Evolutionary conservation across 73 alveolate genomes (phyloP).

Genomic region (Paramecium primaurelia): DNA sequence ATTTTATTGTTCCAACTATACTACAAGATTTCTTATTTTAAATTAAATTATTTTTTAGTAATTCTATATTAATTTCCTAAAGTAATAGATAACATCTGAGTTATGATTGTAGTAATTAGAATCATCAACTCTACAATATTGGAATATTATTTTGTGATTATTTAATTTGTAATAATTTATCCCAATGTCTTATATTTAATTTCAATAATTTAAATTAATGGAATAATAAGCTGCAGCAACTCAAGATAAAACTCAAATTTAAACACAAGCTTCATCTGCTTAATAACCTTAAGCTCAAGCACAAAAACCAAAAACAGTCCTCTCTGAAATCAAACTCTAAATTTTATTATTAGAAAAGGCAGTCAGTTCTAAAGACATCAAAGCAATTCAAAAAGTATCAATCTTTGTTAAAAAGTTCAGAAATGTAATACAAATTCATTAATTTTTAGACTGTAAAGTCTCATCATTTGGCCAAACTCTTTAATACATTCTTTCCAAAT

Average conservation of each 20-base stretch:
- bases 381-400: conserved; percentile 45
- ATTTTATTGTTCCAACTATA: not conserved
- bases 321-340: conserved; percentile 49
- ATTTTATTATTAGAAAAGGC: conserved; percentile 51
- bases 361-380: conserved; percentile 26
- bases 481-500: conserved; percentile 23
- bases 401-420: conserved; percentile 44
- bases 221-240: not conserved
- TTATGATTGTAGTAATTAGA: not conserved
- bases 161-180: not conserved
- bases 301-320: not conserved
- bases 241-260: not conserved
- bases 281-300: not conserved
- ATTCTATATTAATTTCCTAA: too few relatives aligned
- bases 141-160: not conserved
- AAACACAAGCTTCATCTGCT: not conserved
- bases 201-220: conserved; percentile 1
- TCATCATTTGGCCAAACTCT: conserved; percentile 53
- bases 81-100: too few relatives aligned
- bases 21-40: not conserved
- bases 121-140: not conserved
- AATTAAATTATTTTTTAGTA: not conserved
- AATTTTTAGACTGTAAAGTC: conserved; percentile 7
- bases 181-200: conserved; percentile 22
- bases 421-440: not conserved